Percentiles rank a stretch among this genome's conserved stretches.
Conservation (phyloP, 2,329 filamentous ascomycete species). For the Akanthomyces muscarius region DNA sequence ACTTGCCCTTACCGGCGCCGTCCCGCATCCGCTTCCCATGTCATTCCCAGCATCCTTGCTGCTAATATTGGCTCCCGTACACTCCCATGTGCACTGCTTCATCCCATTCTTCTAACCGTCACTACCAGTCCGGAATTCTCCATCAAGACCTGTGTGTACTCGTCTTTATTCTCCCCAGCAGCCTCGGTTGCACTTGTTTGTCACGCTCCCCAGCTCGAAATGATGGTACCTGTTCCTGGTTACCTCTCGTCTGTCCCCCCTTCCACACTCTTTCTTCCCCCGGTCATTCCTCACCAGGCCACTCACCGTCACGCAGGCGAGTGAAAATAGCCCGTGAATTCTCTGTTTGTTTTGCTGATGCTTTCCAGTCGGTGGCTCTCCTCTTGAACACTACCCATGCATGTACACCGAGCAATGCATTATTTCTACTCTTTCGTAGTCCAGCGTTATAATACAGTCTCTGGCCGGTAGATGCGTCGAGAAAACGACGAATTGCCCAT, state of each 20-base stretch:
- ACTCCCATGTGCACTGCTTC: background rate
- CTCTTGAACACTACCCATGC: background rate
- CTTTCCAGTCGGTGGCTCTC: background rate
- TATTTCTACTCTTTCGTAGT: background rate
- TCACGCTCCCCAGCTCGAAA: background rate
- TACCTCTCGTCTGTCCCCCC: background rate
- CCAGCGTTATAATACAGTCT: background rate
- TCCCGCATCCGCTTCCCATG: background rate
- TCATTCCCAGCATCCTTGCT: constrained; percentile 7
- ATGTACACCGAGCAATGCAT: background rate
- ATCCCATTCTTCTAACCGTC: background rate
- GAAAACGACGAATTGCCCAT: background rate
- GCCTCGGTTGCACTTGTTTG: constrained; percentile 3
- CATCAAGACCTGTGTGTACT: background rate
- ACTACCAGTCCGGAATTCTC: background rate
- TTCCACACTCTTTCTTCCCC: background rate
- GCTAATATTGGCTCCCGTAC: constrained; percentile 7
- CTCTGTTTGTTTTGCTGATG: background rate
- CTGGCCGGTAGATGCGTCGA: background rate
- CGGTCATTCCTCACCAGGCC: background rate
- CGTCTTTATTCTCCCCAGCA: background rate
- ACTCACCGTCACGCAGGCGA: background rate
- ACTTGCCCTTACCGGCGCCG: background rate
- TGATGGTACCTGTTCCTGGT: background rate
- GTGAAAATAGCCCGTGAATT: background rate